A percentile compares a stretch with the other conserved stretches of the same genome.
Conservation (phyloP, 2,329 filamentous ascomycete genomes). For the Talaromyces atroroseus region DNA sequence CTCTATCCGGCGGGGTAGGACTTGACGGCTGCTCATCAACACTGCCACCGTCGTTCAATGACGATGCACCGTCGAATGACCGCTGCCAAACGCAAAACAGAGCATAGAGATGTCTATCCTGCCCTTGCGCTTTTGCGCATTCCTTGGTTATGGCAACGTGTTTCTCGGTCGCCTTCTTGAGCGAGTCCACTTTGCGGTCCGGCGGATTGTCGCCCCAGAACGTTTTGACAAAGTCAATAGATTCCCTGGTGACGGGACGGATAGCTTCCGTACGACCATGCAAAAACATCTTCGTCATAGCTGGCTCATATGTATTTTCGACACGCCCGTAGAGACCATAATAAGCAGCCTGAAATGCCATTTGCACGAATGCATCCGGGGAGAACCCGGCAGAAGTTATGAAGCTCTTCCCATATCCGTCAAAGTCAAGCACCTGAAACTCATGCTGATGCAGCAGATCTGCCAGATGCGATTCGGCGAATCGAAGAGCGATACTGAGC, state of each 20-base stretch:
- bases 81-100: slow-evolving; percentile 94
- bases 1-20: neutral
- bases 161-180: slow-evolving; percentile 75
- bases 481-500: slow-evolving; percentile 81
- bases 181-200: slow-evolving; percentile 75
- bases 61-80: slow-evolving; percentile 66
- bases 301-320: slow-evolving; percentile 94
- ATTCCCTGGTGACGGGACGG: slow-evolving; percentile 74
- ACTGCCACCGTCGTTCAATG: slow-evolving; percentile 46
- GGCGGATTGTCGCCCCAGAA: slow-evolving; percentile 92
- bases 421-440: slow-evolving; percentile 86
- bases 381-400: slow-evolving; percentile 97
- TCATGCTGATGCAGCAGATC: slow-evolving; percentile 96
- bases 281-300: slow-evolving; percentile 93
- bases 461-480: slow-evolving; percentile 88
- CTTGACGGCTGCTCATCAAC: slow-evolving; percentile 16
- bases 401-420: slow-evolving; percentile 89
- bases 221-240: slow-evolving; percentile 80
- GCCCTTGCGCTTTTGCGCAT: slow-evolving; percentile 84
- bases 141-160: slow-evolving; percentile 75
- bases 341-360: slow-evolving; percentile 98
- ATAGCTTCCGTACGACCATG: slow-evolving; percentile 95
- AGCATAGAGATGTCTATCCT: slow-evolving; percentile 89
- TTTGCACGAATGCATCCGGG: slow-evolving; percentile 94
- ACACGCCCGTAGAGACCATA: slow-evolving; percentile 92